These are phyloP conservation scores for Micractinium sp. DNA, from an alignment of 139 green algal species.

Conservation along the genomic window DNA sequence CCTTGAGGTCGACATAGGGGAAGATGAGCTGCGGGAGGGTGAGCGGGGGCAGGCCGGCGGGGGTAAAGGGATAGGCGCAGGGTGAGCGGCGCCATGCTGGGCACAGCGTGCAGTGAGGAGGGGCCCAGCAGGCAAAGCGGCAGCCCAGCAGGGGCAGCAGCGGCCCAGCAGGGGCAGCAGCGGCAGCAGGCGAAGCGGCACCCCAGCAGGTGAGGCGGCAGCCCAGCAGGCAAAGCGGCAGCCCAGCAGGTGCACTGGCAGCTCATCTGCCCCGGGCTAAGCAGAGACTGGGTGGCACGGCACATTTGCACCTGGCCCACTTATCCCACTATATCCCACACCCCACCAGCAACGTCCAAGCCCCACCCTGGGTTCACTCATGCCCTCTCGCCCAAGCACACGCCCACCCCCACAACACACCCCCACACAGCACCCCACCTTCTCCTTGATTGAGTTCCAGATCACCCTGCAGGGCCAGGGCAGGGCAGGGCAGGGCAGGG, in stretches of 20 bases:
- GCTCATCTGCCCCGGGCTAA: too few relatives aligned
- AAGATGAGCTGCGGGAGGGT: slow-evolving; percentile 80
- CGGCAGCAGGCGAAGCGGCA: neutral
- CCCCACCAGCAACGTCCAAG: neutral
- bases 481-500: neutral
- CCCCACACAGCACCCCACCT: neutral
- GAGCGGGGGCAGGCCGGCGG: neutral
- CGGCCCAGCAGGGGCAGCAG: neutral
- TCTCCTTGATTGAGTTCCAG: slow-evolving; percentile 43
- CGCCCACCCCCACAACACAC: neutral
- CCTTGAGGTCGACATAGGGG: slow-evolving; percentile 93
- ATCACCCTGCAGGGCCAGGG: slow-evolving; percentile 14
- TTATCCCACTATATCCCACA: neutral
- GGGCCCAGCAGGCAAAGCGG: neutral
- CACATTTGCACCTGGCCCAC: too few relatives aligned
- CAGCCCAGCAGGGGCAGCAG: too few relatives aligned
- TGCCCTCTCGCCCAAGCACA: too few relatives aligned
- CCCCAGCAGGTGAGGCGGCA: neutral
- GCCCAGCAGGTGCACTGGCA: too few relatives aligned
- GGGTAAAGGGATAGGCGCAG: neutral
- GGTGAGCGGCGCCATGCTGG: neutral
- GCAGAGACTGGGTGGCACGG: too few relatives aligned
- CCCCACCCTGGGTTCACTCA: too few relatives aligned
- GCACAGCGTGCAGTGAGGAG: neutral
- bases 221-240: too few relatives aligned